A percentile compares a stretch with the other conserved stretches of the same genome.
phyloP scores from a whole-genome alignment of 306 rosid genomes.

The Cicer pinnatifidum region DNA sequence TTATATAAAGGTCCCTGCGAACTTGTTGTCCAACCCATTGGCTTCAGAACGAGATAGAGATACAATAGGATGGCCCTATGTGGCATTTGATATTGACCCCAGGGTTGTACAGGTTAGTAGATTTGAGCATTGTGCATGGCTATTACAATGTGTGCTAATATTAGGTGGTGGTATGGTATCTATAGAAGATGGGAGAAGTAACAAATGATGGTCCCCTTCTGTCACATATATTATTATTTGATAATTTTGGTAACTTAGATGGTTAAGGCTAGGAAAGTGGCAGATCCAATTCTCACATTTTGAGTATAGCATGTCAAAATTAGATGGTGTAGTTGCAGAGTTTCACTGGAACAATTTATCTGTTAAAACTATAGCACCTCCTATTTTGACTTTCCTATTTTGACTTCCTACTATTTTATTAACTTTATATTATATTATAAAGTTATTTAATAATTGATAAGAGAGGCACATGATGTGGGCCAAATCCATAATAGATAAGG shows the following conservation, averaged over 20 bases:
- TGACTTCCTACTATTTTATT: conserved; percentile 13
- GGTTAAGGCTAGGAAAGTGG: conserved; percentile 31
- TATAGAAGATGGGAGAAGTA: conserved; percentile 29
- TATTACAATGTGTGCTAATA: too few species aligned
- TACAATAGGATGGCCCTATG: too few species aligned
- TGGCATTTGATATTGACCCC: too few species aligned
- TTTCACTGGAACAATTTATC: conserved; percentile 29
- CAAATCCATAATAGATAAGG: conserved; percentile 40
- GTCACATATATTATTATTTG: conserved; percentile 25
- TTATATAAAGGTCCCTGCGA: too few species aligned
- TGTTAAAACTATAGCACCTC: conserved; percentile 22
- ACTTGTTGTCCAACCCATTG: too few species aligned
- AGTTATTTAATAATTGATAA: conserved; percentile 34
- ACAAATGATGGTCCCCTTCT: conserved; percentile 37
- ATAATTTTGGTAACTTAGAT: conserved; percentile 36
- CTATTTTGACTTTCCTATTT: conserved; percentile 8
- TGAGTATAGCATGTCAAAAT: conserved; percentile 39
- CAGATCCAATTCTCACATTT: conserved; percentile 35
- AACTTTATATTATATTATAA: conserved; percentile 3
- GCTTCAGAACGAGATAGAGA: too few species aligned
- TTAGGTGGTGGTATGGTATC: conserved; percentile 15
- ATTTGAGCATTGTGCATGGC: too few species aligned
- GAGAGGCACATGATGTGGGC: conserved; percentile 60
- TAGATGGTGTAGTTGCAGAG: conserved; percentile 20
- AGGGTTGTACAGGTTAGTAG: too few species aligned